These are phyloP conservation scores for Phytophthora fragariaefolia DNA, from an alignment of 352 stramenopile genomes.

Conservation along the genomic window DNA sequence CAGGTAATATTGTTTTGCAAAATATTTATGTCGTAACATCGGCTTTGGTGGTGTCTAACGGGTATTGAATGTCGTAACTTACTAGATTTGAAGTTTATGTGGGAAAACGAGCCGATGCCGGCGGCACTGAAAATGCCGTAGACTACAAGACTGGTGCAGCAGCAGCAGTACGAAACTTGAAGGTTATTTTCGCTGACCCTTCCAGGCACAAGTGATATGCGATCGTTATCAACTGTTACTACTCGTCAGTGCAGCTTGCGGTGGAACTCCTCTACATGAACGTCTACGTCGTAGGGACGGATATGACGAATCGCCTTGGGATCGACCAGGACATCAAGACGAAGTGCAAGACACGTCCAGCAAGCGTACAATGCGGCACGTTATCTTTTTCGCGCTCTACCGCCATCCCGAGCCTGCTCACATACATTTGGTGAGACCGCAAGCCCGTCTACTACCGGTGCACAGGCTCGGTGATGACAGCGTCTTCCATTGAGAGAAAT, in stretches of 20 bases:
- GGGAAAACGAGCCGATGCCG: no score
- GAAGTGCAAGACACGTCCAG: background rate
- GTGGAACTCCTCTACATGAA: background rate
- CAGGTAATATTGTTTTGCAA: slow-evolving; percentile 5
- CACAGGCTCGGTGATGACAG: slow-evolving; percentile 21
- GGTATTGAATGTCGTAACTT: slow-evolving; percentile 9
- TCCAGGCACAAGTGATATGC: no score
- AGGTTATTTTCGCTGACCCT: no score
- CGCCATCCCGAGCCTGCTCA: slow-evolving; percentile 16
- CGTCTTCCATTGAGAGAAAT: slow-evolving; percentile 20
- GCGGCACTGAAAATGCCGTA: no score
- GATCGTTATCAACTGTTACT: background rate
- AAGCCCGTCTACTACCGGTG: slow-evolving; percentile 37
- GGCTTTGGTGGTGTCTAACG: slow-evolving; percentile 2
- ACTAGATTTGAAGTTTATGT: no score
- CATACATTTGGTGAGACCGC: slow-evolving; percentile 31
- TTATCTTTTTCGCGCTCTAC: slow-evolving; percentile 11
- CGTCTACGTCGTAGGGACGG: background rate
- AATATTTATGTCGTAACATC: slow-evolving; percentile 11
- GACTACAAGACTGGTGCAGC: no score
- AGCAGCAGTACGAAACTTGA: slow-evolving; percentile 17
- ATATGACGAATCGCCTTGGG: background rate
- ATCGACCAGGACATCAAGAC: slow-evolving; percentile 6
- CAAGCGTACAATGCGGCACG: background rate
- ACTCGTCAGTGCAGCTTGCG: background rate